Evolutionary conservation across 2,329 filamentous ascomycete genomes (phyloP), one percentile per base, ranked within the genome.

Genomic region (Aaosphaeria pasadenensis): DNA sequence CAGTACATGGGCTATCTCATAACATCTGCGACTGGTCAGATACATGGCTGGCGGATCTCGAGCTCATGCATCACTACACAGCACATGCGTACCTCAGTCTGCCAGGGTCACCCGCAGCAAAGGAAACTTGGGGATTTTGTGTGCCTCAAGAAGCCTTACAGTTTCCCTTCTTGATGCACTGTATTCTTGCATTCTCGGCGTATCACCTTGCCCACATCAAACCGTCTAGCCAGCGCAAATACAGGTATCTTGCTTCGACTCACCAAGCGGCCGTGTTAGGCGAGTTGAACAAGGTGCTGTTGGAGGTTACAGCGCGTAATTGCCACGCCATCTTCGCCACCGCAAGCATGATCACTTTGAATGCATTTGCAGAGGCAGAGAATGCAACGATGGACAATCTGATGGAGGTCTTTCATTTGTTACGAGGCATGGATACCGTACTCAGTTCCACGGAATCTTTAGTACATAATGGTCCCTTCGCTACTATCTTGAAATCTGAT

Each of bases 171-270:
- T 57, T 74, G 1, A 59, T 74, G 48, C 67, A 73, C 47, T 63
- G 64, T 5, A 60, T 74, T 4, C 51, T 74, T 7, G 69, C 71
- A 1, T 66, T 69, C 35, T 64, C 71, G 1, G 67, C 70, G 4
- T 56, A 65, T 7, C 64, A 72, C 44, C 59, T 69, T 24, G 64
- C 62, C 4, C 56, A 68, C 42, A 48, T 66, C 24, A 55, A 64
- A 11, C 58, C 61, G 4, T 52, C 54, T 9, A 48, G 41, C 28
- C 48, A 51, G 5, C 13, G 46, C 0, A 50, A 61, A 45, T 64
- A 58, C 41, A 58, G 52, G 1, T 32, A 64, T 5, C 58, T 63
- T 17, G 56, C 61, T 6, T 62, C 58, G 7, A 57, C 57, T 5
- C 64, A 67, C 44, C 61, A 67, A 41, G 54, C 59, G 7, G 56